phyloP scores from a whole-genome alignment of 192 early-diverging fungal species.

The Coemansia guatemalensis region DNA sequence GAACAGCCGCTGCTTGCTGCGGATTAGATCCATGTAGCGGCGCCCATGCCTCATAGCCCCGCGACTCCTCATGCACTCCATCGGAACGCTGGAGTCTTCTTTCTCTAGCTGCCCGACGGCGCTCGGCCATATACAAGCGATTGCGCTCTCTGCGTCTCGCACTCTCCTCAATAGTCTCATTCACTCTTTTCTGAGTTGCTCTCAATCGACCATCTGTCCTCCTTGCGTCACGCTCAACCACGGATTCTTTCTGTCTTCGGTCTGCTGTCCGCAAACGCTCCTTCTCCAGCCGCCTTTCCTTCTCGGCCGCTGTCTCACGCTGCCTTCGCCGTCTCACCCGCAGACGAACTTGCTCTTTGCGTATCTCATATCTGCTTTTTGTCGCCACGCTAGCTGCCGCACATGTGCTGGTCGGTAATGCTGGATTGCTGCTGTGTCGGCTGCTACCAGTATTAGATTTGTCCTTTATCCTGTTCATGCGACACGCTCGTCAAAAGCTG shows the following conservation, averaged over 20 bases:
- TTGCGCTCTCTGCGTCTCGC: slow-evolving; percentile 17
- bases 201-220: slow-evolving; percentile 21
- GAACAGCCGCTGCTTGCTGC: no score
- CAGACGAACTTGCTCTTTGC: slow-evolving; percentile 21
- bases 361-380: no score
- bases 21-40: no score
- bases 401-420: no score
- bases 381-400: no score
- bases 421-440: no score
- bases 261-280: slow-evolving; percentile 24
- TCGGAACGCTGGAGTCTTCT: not conserved
- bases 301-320: slow-evolving; percentile 26
- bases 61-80: not conserved
- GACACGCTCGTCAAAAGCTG: no score
- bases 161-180: slow-evolving; percentile 35
- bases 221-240: slow-evolving; percentile 14
- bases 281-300: slow-evolving; percentile 15
- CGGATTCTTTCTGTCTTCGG: slow-evolving; percentile 23
- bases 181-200: slow-evolving; percentile 20
- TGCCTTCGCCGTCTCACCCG: slow-evolving; percentile 19
- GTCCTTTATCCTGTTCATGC: no score
- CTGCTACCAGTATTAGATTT: no score
- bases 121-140: slow-evolving; percentile 33
- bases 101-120: not conserved
- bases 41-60: not conserved